Evolutionary conservation across 2,329 filamentous ascomycete genomes (phyloP).

Genomic region (Onygenales sp.): DNA sequence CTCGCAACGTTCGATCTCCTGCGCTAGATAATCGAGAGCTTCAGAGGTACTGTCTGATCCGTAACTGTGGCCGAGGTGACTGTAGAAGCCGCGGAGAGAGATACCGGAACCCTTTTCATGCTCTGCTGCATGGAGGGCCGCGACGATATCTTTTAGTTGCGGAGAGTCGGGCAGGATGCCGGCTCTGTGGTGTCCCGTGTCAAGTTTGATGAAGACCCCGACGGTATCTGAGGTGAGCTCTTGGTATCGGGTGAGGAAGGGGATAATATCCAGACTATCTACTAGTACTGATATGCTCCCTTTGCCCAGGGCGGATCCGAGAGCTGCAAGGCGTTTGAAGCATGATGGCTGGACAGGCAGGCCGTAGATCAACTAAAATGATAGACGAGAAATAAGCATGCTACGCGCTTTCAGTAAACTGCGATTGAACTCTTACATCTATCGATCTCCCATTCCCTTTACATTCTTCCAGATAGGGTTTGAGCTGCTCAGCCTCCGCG

Average conservation of each 20-base stretch:
- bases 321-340: slow-evolving; percentile 48
- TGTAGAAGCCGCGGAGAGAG: slow-evolving; percentile 56
- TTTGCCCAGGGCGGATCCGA: slow-evolving; percentile 48
- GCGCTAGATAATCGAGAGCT: slow-evolving; percentile 49
- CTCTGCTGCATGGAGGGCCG: slow-evolving; percentile 13
- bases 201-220: slow-evolving; percentile 62
- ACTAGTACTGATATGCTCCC: slow-evolving; percentile 53
- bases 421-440: slow-evolving; percentile 33
- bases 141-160: slow-evolving; percentile 17
- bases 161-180: slow-evolving; percentile 48
- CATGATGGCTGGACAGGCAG: slow-evolving; percentile 57
- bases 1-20: slow-evolving; percentile 46
- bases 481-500: slow-evolving; percentile 57
- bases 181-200: slow-evolving; percentile 61
- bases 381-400: background rate
- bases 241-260: slow-evolving; percentile 37
- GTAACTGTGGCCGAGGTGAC: slow-evolving; percentile 66
- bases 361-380: slow-evolving; percentile 50
- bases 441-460: slow-evolving; percentile 45
- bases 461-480: slow-evolving; percentile 52
- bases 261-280: slow-evolving; percentile 55
- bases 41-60: slow-evolving; percentile 42
- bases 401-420: too few relatives aligned
- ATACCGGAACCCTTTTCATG: slow-evolving; percentile 16
- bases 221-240: slow-evolving; percentile 31